Percentiles rank a stretch among this genome's conserved stretches.
These are phyloP conservation scores for Candida oleophila DNA, from an alignment of 805 yeast genomes.

Conservation along the genomic window DNA sequence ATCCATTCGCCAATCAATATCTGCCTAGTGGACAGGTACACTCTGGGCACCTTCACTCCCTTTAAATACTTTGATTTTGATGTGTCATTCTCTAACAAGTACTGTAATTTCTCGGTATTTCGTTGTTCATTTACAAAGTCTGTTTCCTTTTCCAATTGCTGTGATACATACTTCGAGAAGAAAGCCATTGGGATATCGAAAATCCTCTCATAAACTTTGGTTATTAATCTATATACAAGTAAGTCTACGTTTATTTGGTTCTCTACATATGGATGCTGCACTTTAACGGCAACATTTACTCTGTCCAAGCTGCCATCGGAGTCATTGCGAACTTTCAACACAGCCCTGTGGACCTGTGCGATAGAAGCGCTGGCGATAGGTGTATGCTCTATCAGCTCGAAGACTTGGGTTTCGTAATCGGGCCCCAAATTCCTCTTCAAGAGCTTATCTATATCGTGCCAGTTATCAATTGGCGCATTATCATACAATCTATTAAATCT, in stretches of 20 bases:
- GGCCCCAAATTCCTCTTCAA: constrained; percentile 42
- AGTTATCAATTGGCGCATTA: constrained; percentile 60
- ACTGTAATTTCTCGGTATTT: constrained; percentile 47
- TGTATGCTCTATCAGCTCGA: constrained; percentile 44
- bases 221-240: constrained; percentile 51
- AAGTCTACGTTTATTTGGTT: constrained; percentile 64
- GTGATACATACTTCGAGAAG: constrained; percentile 55
- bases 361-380: constrained; percentile 77
- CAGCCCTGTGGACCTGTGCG: constrained; percentile 67
- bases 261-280: constrained; percentile 62
- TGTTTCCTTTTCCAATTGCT: constrained; percentile 58
- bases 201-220: constrained; percentile 52
- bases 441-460: constrained; percentile 44
- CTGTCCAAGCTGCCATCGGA: constrained; percentile 26
- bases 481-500: constrained; percentile 62
- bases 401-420: constrained; percentile 37
- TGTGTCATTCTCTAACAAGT: constrained; percentile 41
- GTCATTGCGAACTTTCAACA: constrained; percentile 21
- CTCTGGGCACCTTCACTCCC: constrained; percentile 57
- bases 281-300: constrained; percentile 59
- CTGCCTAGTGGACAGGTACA: constrained; percentile 46
- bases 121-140: constrained; percentile 56
- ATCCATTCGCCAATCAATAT: constrained; percentile 75
- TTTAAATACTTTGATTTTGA: constrained; percentile 2
- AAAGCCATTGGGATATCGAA: constrained; percentile 65